phyloP scores from a whole-genome alignment of 768 basidiomycete species.

The Lenzites betulinus region DNA sequence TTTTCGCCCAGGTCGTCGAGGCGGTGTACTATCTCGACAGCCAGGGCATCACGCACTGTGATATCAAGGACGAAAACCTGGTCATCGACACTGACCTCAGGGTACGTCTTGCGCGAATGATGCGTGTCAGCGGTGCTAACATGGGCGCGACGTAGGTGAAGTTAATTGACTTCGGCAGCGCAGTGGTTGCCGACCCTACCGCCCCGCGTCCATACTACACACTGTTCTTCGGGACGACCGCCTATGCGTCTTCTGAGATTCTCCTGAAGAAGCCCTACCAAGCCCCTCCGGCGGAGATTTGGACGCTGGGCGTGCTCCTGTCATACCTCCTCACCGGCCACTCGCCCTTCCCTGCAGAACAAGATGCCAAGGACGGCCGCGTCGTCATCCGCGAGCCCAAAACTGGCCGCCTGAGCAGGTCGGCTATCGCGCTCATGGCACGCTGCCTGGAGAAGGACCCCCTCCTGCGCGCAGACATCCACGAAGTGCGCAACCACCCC shows the following conservation, averaged over 20 bases:
- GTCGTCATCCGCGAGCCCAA: slow-evolving; percentile 46
- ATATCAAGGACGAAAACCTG: slow-evolving; percentile 97
- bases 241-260: slow-evolving; percentile 95
- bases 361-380: slow-evolving; percentile 71
- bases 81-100: slow-evolving; percentile 75
- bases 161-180: slow-evolving; percentile 94
- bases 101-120: slow-evolving; percentile 38
- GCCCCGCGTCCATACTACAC: slow-evolving; percentile 67
- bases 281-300: slow-evolving; percentile 93
- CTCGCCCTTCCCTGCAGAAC: slow-evolving; percentile 89
- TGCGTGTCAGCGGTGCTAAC: slow-evolving; percentile 3
- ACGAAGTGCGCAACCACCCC: slow-evolving; percentile 78
- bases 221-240: slow-evolving; percentile 90
- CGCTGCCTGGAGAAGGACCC: slow-evolving; percentile 88
- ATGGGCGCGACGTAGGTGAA: slow-evolving; percentile 62
- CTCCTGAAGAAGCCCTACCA: slow-evolving; percentile 86
- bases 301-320: slow-evolving; percentile 94
- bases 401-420: slow-evolving; percentile 28
- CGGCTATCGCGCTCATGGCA: slow-evolving; percentile 63
- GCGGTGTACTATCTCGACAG: slow-evolving; percentile 79
- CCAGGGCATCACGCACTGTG: slow-evolving; percentile 89
- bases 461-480: slow-evolving; percentile 74
- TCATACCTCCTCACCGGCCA: slow-evolving; percentile 92
- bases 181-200: slow-evolving; percentile 68
- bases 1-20: slow-evolving; percentile 88